phyloP scores from a whole-genome alignment of 2,329 filamentous ascomycete species.

The Aspergillus puulaauensis region DNA sequence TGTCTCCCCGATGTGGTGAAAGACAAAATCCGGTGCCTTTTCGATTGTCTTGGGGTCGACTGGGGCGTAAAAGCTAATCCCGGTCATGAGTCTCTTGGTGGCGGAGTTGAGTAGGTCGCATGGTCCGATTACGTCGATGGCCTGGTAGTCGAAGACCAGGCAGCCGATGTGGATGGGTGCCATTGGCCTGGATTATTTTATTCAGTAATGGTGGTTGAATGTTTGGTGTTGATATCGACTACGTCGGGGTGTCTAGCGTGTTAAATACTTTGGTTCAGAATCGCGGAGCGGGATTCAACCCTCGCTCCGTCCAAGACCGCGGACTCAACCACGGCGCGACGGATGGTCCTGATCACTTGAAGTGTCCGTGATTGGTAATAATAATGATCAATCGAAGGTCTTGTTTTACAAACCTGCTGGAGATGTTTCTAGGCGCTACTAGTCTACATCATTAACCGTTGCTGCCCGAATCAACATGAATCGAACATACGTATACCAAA shows the following conservation, averaged over 20 bases:
- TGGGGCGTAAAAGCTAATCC: neutral
- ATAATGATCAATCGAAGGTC: too few relatives aligned
- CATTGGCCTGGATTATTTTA: neutral
- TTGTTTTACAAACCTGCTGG: too few relatives aligned
- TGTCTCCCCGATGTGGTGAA: conserved; percentile 5
- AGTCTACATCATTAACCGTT: too few relatives aligned
- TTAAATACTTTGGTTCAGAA: neutral
- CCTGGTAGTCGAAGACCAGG: conserved; percentile 8
- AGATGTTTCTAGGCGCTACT: too few relatives aligned
- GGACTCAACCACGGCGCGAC: too few relatives aligned
- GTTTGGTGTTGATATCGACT: neutral
- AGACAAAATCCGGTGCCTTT: neutral
- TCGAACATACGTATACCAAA: neutral
- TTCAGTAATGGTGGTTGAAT: neutral
- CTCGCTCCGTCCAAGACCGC: neutral
- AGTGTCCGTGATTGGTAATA: too few relatives aligned
- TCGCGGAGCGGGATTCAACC: neutral
- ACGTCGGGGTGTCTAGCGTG: too few relatives aligned
- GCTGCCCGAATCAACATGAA: too few relatives aligned
- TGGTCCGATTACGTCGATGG: conserved; percentile 5
- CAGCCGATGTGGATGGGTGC: conserved; percentile 1
- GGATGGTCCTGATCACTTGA: too few relatives aligned
- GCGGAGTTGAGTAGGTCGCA: conserved; percentile 3
- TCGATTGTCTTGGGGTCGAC: neutral
- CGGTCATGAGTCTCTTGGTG: neutral